These are phyloP conservation scores for Escovopsis sp. DNA, from an alignment of 2,329 filamentous ascomycete genomes.

Conservation along the genomic window DNA sequence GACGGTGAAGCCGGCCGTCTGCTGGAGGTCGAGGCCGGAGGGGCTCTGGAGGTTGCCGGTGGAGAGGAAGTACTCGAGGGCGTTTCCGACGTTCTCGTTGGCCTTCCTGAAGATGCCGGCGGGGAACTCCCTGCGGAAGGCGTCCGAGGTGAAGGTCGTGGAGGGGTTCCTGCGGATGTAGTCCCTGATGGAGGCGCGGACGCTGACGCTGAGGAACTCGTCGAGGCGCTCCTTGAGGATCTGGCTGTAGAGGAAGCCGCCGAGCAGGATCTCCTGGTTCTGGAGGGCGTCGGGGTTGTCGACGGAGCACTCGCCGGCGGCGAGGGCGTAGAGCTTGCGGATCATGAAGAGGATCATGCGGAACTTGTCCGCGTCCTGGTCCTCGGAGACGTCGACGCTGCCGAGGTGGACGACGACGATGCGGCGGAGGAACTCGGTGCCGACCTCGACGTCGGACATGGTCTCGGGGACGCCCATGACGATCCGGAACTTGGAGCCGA, in stretches of 20 bases:
- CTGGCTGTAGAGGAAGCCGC: constrained; percentile 87
- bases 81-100: constrained; percentile 77
- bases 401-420: constrained; percentile 88
- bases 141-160: constrained; percentile 61
- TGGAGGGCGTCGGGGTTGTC: constrained; percentile 96
- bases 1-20: constrained; percentile 87
- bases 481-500: constrained; percentile 82
- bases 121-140: constrained; percentile 69
- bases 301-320: constrained; percentile 79
- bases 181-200: constrained; percentile 40
- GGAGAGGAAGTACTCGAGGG: constrained; percentile 87
- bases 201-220: constrained; percentile 54
- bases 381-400: constrained; percentile 67
- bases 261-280: constrained; percentile 87
- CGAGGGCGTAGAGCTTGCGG: constrained; percentile 83
- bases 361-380: constrained; percentile 85
- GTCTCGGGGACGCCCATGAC: constrained; percentile 74
- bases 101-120: constrained; percentile 63
- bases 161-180: constrained; percentile 40
- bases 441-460: constrained; percentile 76
- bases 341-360: constrained; percentile 91
- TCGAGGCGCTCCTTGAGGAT: constrained; percentile 91
- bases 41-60: constrained; percentile 88
- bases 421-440: constrained; percentile 78
- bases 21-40: constrained; percentile 85